phyloP scores from a whole-genome alignment of 805 yeast genomes.

The Kodamaea hsintzibuensis region DNA sequence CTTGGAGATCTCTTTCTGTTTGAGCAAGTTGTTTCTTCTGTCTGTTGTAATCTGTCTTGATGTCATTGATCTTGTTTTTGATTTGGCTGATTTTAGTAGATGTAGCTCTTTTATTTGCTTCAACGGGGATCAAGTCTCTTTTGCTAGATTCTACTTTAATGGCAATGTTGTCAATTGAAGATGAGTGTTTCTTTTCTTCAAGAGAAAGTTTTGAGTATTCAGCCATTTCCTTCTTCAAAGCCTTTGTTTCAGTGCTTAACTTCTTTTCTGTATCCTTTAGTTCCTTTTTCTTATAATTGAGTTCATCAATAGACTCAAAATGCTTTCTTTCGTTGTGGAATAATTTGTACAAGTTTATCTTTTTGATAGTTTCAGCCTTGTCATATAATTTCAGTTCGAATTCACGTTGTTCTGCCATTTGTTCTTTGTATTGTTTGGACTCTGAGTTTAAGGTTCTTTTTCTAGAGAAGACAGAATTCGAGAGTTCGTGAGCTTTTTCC shows the following conservation, averaged over 20 bases:
- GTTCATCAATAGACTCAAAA: conserved; percentile 32
- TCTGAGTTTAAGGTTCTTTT: conserved; percentile 73
- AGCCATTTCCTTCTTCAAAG: conserved; percentile 28
- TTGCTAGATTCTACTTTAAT: conserved; percentile 45
- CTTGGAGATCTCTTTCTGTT: conserved; percentile 49
- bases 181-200: conserved; percentile 41
- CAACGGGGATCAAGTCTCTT: conserved; percentile 59
- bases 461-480: conserved; percentile 64
- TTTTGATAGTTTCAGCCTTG: conserved; percentile 46
- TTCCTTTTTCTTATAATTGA: conserved; percentile 36
- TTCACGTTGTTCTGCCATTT: conserved; percentile 66
- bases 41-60: conserved; percentile 51
- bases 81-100: conserved; percentile 47
- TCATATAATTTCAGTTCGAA: conserved; percentile 58
- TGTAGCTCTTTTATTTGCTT: conserved; percentile 53
- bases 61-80: conserved; percentile 49
- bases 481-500: conserved; percentile 62
- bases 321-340: conserved; percentile 56
- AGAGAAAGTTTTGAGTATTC: conserved; percentile 50
- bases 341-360: conserved; percentile 61
- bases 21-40: conserved; percentile 47
- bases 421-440: conserved; percentile 74
- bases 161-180: conserved; percentile 35
- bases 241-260: conserved; percentile 27
- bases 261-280: conserved; percentile 35